Evolutionary conservation across 2,329 filamentous ascomycete species (phyloP).

Genomic region (Sporothrix euskadiensis): DNA sequence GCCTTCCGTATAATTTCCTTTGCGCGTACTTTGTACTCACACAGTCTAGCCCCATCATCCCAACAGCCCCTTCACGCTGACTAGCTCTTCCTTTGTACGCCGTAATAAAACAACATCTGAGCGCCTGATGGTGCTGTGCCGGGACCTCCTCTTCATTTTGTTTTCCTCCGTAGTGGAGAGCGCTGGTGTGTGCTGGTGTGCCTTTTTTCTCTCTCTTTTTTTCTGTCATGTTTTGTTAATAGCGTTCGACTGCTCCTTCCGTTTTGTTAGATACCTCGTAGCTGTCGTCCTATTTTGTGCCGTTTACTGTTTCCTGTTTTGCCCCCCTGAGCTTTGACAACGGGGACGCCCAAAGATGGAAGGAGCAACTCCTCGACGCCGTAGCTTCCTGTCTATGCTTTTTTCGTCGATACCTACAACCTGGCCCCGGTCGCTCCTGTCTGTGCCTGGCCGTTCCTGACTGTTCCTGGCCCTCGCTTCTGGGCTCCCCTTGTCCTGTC

Average conservation of each 20-base stretch:
- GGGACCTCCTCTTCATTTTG: slow-evolving; percentile 20
- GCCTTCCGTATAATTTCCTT: background rate
- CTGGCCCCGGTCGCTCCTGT: slow-evolving; percentile 15
- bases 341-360: slow-evolving; percentile 5
- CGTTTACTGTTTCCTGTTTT: background rate
- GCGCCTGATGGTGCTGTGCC: background rate
- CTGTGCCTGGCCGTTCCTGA: slow-evolving; percentile 17
- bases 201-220: background rate
- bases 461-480: slow-evolving; percentile 7
- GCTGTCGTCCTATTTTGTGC: background rate
- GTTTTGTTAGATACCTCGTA: background rate
- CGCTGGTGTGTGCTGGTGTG: background rate
- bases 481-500: slow-evolving; percentile 5
- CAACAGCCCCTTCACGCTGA: background rate
- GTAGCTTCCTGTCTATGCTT: background rate
- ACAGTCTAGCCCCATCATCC: slow-evolving; percentile 1
- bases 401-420: background rate
- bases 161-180: background rate
- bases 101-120: too few species aligned
- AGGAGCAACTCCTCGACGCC: background rate
- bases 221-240: background rate
- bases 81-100: background rate
- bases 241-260: background rate
- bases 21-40: background rate
- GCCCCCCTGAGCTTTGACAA: slow-evolving; percentile 9